Percentiles rank a stretch among this genome's conserved stretches.
phyloP scores from a whole-genome alignment of 345 rosid genomes.

The Crucihimalaya himalaica region DNA sequence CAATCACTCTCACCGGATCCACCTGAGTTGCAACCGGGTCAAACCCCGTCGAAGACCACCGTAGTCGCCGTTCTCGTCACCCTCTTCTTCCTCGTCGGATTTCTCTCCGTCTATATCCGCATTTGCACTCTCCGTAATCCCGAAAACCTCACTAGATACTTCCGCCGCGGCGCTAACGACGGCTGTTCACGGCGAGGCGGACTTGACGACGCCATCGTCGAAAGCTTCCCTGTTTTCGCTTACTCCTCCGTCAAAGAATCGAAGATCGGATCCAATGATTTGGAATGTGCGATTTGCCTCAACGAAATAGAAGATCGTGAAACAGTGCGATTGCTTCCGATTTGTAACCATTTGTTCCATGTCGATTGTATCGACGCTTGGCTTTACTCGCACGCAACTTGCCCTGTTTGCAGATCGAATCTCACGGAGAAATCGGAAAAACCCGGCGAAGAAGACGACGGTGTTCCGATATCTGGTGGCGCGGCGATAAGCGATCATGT shows the following conservation, averaged over 20 bases:
- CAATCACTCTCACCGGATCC: slow-evolving; percentile 29
- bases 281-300: slow-evolving; percentile 62
- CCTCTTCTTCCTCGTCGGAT: slow-evolving; percentile 30
- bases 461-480: slow-evolving; percentile 4
- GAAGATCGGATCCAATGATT: slow-evolving; percentile 46
- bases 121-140: slow-evolving; percentile 5
- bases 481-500: slow-evolving; percentile 20
- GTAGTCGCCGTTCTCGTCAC: slow-evolving; percentile 33
- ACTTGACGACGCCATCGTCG: slow-evolving; percentile 50
- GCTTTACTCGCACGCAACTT: slow-evolving; percentile 54
- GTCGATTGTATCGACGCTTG: slow-evolving; percentile 56
- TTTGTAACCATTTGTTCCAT: slow-evolving; percentile 63
- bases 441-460: background rate
- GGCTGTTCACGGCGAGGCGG: slow-evolving; percentile 41
- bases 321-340: slow-evolving; percentile 48
- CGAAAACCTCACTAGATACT: background rate
- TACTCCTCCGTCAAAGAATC: slow-evolving; percentile 59
- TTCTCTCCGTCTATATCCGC: slow-evolving; percentile 36
- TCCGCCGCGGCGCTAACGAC: background rate
- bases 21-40: background rate
- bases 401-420: slow-evolving; percentile 63
- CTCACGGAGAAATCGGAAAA: slow-evolving; percentile 40
- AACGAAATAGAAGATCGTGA: slow-evolving; percentile 51
- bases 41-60: slow-evolving; percentile 26
- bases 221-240: slow-evolving; percentile 57